phyloP scores from a whole-genome alignment of 2,329 filamentous ascomycete species.

The Epichloe hybrida region DNA sequence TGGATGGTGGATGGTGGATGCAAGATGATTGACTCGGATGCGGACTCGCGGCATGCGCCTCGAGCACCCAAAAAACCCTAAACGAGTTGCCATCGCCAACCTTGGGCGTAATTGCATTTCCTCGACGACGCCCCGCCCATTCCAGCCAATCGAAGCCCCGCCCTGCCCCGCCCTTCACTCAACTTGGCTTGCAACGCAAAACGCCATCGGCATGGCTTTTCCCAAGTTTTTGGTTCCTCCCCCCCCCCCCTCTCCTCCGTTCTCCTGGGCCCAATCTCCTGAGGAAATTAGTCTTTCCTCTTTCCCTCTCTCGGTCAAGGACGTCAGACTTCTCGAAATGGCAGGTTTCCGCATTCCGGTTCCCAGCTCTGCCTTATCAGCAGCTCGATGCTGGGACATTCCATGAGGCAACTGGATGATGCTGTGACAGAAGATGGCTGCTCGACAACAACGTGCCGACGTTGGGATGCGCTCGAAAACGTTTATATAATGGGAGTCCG shows the following conservation, averaged over 20 bases:
- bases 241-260: too few species aligned
- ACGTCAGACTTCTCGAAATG: background rate
- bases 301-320: background rate
- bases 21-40: too few species aligned
- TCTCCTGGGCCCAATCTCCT: too few species aligned
- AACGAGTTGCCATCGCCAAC: too few species aligned
- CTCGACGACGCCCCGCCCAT: background rate
- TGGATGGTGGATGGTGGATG: too few species aligned
- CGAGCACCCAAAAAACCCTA: too few species aligned
- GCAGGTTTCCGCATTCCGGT: background rate
- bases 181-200: background rate
- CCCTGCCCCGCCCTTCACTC: too few species aligned
- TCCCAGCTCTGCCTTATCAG: background rate
- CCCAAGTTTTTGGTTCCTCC: conserved; percentile 8
- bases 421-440: background rate
- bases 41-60: too few species aligned
- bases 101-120: too few species aligned
- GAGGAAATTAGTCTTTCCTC: background rate
- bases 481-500: background rate
- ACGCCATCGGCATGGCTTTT: background rate
- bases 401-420: background rate
- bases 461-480: background rate
- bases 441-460: too few species aligned
- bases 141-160: background rate
- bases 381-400: background rate